Conservation (phyloP, 1,284 basidiomycete species). For the Pulchroboletus neoregius region DNA sequence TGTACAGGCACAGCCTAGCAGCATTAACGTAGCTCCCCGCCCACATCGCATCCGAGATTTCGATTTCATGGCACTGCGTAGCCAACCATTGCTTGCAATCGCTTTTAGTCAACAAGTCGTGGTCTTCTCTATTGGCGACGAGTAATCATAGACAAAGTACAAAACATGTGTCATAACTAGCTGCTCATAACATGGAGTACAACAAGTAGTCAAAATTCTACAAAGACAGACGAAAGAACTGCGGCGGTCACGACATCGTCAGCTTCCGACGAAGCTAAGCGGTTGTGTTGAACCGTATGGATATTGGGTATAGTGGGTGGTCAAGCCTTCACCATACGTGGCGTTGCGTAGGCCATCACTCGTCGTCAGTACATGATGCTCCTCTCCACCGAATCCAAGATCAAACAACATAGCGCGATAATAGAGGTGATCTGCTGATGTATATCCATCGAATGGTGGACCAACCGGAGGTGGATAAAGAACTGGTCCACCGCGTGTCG, state of each 20-base stretch:
- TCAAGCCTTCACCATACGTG: slow-evolving; percentile 26
- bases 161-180: slow-evolving; percentile 16
- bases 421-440: slow-evolving; percentile 57
- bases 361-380: slow-evolving; percentile 27
- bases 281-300: slow-evolving; percentile 30
- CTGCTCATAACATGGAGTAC: slow-evolving; percentile 10
- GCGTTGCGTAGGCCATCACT: slow-evolving; percentile 26
- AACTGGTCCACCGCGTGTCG: slow-evolving; percentile 16
- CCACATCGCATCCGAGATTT: slow-evolving; percentile 69
- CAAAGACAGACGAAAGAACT: background rate
- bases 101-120: slow-evolving; percentile 56
- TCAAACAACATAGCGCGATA: slow-evolving; percentile 70
- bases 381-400: slow-evolving; percentile 54
- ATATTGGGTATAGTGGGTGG: slow-evolving; percentile 31
- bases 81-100: slow-evolving; percentile 61
- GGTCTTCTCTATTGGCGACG: slow-evolving; percentile 49
- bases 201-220: slow-evolving; percentile 9
- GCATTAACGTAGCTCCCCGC: slow-evolving; percentile 51
- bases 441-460: slow-evolving; percentile 21
- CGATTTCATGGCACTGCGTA: slow-evolving; percentile 60
- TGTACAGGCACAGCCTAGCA: slow-evolving; percentile 57
- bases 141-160: slow-evolving; percentile 29
- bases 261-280: slow-evolving; percentile 27
- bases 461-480: slow-evolving; percentile 17
- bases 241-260: background rate